phyloP scores from a whole-genome alignment of 371 early-diverging fungal species.

The Nematocida sp. region DNA sequence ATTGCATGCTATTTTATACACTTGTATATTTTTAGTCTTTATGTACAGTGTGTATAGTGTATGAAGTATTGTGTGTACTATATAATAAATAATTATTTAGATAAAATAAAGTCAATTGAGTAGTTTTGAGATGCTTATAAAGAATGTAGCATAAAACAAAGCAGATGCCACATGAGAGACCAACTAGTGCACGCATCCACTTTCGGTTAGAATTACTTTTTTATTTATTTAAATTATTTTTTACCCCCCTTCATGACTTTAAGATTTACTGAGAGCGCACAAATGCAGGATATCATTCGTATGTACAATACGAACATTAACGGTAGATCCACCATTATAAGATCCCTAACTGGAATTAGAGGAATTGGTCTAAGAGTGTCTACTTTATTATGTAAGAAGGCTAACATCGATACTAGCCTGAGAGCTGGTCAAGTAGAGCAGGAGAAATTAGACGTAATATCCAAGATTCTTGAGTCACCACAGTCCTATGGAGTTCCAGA shows the following conservation, averaged over 20 bases:
- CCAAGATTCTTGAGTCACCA: conserved; percentile 83
- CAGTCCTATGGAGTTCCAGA: conserved; percentile 88
- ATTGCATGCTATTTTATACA: no score
- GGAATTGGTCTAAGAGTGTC: conserved; percentile 96
- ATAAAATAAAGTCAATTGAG: no score
- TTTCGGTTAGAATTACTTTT: background rate
- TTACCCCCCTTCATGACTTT: conserved; percentile 52
- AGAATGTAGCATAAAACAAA: no score
- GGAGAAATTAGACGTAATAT: conserved; percentile 83
- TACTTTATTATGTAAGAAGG: conserved; percentile 92
- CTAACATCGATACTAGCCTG: conserved; percentile 87
- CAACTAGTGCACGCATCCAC: background rate
- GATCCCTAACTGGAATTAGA: conserved; percentile 90
- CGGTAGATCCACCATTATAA: conserved; percentile 87
- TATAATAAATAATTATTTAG: no score
- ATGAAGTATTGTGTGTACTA: no score
- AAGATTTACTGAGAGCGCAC: conserved; percentile 62
- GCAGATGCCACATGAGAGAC: background rate
- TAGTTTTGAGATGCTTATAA: no score
- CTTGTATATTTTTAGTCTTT: no score
- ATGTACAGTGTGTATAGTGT: no score
- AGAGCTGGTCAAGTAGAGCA: conserved; percentile 90
- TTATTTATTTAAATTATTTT: conserved; percentile 32
- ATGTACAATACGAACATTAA: conserved; percentile 98
- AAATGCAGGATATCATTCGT: conserved; percentile 93